Evolutionary conservation across 2,329 filamentous ascomycete species (phyloP).

Genomic region (Zopfia rhizophila): DNA sequence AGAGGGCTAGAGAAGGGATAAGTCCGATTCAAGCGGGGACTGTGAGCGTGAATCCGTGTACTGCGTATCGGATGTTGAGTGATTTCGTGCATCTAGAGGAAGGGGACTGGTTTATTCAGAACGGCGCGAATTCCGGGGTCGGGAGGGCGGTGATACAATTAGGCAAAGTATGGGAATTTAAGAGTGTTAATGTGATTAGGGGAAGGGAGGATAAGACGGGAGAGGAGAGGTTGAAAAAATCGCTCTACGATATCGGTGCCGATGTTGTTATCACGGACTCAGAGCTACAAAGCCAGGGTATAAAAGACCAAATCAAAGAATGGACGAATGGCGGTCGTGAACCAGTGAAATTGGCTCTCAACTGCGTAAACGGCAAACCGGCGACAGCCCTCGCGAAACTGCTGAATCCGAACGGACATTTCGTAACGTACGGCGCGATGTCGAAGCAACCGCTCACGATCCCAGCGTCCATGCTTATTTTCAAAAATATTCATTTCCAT

Average conservation of each 20-base stretch:
- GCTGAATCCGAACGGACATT: constrained; percentile 71
- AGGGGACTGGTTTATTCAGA: constrained; percentile 97
- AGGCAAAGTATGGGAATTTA: constrained; percentile 83
- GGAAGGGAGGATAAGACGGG: constrained; percentile 76
- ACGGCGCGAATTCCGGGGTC: constrained; percentile 94
- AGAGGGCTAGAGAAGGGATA: constrained; percentile 75
- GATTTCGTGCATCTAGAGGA: constrained; percentile 75
- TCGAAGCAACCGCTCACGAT: constrained; percentile 83
- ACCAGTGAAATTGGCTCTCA: constrained; percentile 80
- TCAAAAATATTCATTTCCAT: constrained; percentile 87
- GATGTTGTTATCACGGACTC: constrained; percentile 71
- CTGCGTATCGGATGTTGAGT: constrained; percentile 90
- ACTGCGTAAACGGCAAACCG: constrained; percentile 92
- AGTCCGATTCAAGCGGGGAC: constrained; percentile 84
- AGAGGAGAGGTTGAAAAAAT: constrained; percentile 71
- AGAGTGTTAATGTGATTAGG: constrained; percentile 89
- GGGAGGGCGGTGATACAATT: constrained; percentile 92
- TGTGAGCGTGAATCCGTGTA: constrained; percentile 91
- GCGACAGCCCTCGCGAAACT: constrained; percentile 81
- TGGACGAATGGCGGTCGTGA: constrained; percentile 78
- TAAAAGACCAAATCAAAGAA: constrained; percentile 69
- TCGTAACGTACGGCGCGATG: constrained; percentile 98
- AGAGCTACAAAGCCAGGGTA: constrained; percentile 69
- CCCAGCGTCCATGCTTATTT: constrained; percentile 88
- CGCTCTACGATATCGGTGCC: constrained; percentile 70